phyloP scores from a whole-genome alignment of 176 grass and related monocot genomes.

The Bolboschoenus planiculmis region DNA sequence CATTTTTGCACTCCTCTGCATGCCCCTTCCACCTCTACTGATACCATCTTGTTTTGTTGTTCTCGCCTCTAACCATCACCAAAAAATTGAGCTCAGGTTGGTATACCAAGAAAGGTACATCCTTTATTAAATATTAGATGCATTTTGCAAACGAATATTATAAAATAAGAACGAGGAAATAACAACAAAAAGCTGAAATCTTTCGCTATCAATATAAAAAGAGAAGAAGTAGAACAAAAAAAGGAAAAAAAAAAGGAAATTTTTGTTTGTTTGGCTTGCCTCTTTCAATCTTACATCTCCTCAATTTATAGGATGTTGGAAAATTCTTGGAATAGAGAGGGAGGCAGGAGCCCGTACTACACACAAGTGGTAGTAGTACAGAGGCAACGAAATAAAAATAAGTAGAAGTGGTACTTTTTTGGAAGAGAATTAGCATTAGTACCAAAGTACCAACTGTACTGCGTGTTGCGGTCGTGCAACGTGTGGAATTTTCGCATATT shows the following conservation, averaged over 20 bases:
- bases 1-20: conserved; percentile 65
- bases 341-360: neutral
- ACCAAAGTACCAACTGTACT: conserved; percentile 25
- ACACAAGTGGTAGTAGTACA: conserved; percentile 8
- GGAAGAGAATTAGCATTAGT: neutral
- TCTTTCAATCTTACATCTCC: neutral
- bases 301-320: neutral
- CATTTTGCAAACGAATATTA: neutral
- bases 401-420: neutral
- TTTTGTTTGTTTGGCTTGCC: neutral
- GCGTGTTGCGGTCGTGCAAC: neutral
- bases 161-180: neutral
- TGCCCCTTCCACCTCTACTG: conserved; percentile 84
- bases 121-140: neutral
- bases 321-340: neutral
- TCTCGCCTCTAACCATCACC: neutral
- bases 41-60: conserved; percentile 18
- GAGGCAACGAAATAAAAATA: neutral
- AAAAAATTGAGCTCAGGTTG: neutral
- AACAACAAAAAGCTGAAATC: neutral
- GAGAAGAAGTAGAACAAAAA: neutral
- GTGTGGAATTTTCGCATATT: neutral
- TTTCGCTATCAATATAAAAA: neutral
- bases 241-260: neutral
- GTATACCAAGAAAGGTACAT: neutral